A percentile compares a stretch with the other conserved stretches of the same genome.
These are phyloP conservation scores for Afroboletus lepidellus DNA, from an alignment of 1,284 basidiomycete species.

Conservation along the genomic window DNA sequence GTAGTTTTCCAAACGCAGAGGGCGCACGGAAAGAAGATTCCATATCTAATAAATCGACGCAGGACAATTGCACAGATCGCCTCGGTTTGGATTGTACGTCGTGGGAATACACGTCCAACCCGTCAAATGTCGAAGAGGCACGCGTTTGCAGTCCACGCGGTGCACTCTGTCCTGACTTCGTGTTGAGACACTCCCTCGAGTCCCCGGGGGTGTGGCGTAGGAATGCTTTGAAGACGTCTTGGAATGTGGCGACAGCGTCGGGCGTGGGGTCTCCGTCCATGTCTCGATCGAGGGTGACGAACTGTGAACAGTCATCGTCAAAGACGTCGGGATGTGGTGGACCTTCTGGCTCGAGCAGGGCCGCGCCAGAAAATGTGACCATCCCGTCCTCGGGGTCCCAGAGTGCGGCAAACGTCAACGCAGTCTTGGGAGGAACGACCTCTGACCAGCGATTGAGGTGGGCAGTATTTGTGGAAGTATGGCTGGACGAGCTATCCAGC, in stretches of 20 bases:
- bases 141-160: slow-evolving; percentile 16
- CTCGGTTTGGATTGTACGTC: slow-evolving; percentile 15
- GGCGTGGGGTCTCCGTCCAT: slow-evolving; percentile 12
- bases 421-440: slow-evolving; percentile 51
- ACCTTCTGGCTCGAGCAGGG: slow-evolving; percentile 40
- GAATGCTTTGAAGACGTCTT: slow-evolving; percentile 33
- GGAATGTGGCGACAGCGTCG: slow-evolving; percentile 26
- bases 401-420: slow-evolving; percentile 56
- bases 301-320: slow-evolving; percentile 40
- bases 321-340: slow-evolving; percentile 28
- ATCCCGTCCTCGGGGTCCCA: slow-evolving; percentile 58
- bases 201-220: slow-evolving; percentile 23
- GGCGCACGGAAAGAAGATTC: slow-evolving; percentile 22
- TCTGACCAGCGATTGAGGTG: slow-evolving; percentile 50
- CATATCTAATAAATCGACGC: slow-evolving; percentile 27
- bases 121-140: slow-evolving; percentile 39
- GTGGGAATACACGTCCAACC: slow-evolving; percentile 33
- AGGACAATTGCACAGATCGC: slow-evolving; percentile 24
- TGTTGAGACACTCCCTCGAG: slow-evolving; percentile 19
- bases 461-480: slow-evolving; percentile 9
- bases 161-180: slow-evolving; percentile 7
- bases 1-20: slow-evolving; percentile 15
- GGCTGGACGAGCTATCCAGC: slow-evolving; percentile 17
- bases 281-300: slow-evolving; percentile 37
- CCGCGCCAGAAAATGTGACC: slow-evolving; percentile 52